Evolutionary conservation across 169 alveolate species (phyloP).

Genomic region (Eimeria acervulina): DNA sequence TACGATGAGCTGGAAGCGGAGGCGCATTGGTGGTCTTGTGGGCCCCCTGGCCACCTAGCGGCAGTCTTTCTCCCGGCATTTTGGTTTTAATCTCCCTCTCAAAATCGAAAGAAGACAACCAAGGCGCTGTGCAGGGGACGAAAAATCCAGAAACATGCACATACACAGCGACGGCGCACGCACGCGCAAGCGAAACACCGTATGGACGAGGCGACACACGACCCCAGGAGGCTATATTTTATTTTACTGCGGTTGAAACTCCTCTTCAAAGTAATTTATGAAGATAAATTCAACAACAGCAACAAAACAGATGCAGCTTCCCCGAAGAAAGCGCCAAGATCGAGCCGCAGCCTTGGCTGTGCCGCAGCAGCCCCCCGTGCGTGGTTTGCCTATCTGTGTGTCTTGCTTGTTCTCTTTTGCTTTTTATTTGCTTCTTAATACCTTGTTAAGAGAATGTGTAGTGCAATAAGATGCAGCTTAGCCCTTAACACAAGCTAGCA

Average conservation of each 20-base stretch:
- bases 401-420: not conserved
- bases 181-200: not conserved
- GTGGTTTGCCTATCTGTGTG: not conserved
- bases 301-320: constrained; percentile 2
- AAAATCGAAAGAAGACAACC: not conserved
- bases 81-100: not conserved
- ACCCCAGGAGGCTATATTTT: not conserved
- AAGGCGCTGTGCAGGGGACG: not conserved
- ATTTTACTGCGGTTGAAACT: not conserved
- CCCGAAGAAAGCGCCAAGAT: constrained; percentile 37
- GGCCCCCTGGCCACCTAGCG: constrained; percentile 26
- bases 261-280: not conserved
- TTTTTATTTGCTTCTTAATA: not conserved
- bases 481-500: not conserved
- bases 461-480: not conserved
- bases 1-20: constrained; percentile 62
- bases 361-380: constrained; percentile 33
- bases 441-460: not conserved
- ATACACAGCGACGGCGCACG: constrained; percentile 18
- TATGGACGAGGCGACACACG: not conserved
- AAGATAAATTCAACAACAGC: not conserved
- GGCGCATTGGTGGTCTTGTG: constrained; percentile 32
- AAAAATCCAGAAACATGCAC: not conserved
- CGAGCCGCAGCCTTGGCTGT: constrained; percentile 24
- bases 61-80: constrained; percentile 14